These are phyloP conservation scores for Dissophora ornata DNA, from an alignment of 192 early-diverging fungal genomes.

Conservation along the genomic window DNA sequence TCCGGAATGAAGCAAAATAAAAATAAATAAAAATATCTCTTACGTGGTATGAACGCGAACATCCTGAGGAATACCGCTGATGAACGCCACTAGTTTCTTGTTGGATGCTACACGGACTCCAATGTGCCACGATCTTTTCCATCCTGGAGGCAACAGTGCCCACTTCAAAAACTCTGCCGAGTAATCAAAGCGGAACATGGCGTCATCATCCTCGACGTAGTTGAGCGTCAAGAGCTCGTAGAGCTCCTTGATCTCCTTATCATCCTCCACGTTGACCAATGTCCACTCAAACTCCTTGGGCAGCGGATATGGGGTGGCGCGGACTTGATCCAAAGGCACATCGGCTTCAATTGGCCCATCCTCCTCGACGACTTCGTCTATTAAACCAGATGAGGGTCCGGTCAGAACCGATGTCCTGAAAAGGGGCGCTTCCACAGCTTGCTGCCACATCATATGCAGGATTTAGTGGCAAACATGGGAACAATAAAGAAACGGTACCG, in stretches of 20 bases:
- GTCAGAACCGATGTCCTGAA: no score
- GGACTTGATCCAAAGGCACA: slow-evolving; percentile 80
- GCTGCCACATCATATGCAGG: no score
- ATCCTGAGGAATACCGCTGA: slow-evolving; percentile 91
- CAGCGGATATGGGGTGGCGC: slow-evolving; percentile 82
- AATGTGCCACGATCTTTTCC: slow-evolving; percentile 88
- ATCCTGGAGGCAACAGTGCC: slow-evolving; percentile 95
- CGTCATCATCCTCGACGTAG: slow-evolving; percentile 98
- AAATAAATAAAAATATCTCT: not conserved
- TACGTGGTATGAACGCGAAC: slow-evolving; percentile 78
- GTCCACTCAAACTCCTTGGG: slow-evolving; percentile 94
- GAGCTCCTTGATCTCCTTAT: slow-evolving; percentile 86
- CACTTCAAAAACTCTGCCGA: slow-evolving; percentile 92
- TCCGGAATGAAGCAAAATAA: no score
- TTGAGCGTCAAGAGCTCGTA: slow-evolving; percentile 90
- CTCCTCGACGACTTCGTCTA: slow-evolving; percentile 75
- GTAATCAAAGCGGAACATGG: slow-evolving; percentile 97
- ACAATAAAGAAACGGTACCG: slow-evolving; percentile 54
- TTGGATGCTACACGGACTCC: slow-evolving; percentile 87
- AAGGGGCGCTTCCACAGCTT: no score
- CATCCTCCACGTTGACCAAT: slow-evolving; percentile 80
- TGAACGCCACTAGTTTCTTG: slow-evolving; percentile 93
- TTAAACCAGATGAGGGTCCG: no score
- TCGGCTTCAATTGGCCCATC: slow-evolving; percentile 88
- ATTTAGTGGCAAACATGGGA: not conserved